Base-by-base conservation (phyloP, 2,329 filamentous ascomycete genomes). In the Akanthomyces dipterigenus region DNA sequence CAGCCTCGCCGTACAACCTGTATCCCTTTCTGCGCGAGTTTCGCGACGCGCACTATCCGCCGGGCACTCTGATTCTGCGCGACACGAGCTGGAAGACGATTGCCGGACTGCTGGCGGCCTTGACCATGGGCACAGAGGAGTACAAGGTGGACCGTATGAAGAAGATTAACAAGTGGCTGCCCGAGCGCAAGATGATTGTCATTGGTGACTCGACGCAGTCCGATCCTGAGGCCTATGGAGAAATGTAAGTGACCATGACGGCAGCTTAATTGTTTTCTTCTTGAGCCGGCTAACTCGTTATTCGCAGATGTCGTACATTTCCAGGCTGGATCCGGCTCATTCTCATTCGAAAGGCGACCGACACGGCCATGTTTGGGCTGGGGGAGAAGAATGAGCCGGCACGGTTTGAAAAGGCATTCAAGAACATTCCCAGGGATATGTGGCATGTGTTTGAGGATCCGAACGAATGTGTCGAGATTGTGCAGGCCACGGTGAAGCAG, bases 131-230 rank as follows among this genome's bases (percentile, higher is more conserved):
- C 38, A 96, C 92, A 0, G 82, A 95, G 71, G 84, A 88, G 63
- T 98, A 97, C 80, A 98, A 98, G 74, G 83, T 89, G 12, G 84
- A 88, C 62, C 86, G 89, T 20, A 91, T 96, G 73, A 80, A 82
- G 62, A 91, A 91, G 75, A 84, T 98, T 28, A 83, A 91, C 66
- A 74, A 76, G 1, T 95, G 90, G 89, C 80, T 97, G 54, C 93
- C 93, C 0, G 81, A 82, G 67, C 81, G 90, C 63, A 89, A 88
- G 67, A 88, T 96, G 76, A 84, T 98, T 64, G 88, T 88, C 66
- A 87, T 98, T 65, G 93, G 93, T 1, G 93, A 98, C 74, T 93
- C 88, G 43, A 97, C 93, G 0, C 93, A 97, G 74, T 88, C 85
- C 28, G 93, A 98, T 68, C 93, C 93, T 0, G 93, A 98, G 72